Evolutionary conservation across 2,329 filamentous ascomycete species (phyloP).

Genomic region (Epichloe festucae): DNA sequence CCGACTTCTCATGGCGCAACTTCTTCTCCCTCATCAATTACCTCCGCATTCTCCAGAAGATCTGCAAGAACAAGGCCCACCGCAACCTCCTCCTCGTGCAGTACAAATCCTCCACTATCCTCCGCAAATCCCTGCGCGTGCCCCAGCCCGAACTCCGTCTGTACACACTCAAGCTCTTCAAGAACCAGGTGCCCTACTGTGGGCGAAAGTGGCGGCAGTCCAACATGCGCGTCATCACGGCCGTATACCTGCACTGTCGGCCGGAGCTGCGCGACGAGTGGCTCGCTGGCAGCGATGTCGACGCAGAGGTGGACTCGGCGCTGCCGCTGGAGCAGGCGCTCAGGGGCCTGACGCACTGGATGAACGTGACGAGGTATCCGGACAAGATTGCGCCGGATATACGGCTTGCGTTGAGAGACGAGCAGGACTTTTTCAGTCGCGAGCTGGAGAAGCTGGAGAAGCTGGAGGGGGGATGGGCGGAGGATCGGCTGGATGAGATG

Average conservation of each 20-base stretch:
- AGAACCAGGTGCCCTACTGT: constrained; percentile 95
- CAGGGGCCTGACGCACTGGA: constrained; percentile 84
- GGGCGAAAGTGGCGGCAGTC: constrained; percentile 95
- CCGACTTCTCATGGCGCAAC: constrained; percentile 81
- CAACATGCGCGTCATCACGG: constrained; percentile 98
- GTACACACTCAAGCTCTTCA: constrained; percentile 96
- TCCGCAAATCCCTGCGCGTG: constrained; percentile 82
- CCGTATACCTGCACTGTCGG: constrained; percentile 85
- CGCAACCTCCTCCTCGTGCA: constrained; percentile 86
- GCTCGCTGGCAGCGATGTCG: constrained; percentile 81
- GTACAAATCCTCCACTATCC: constrained; percentile 87
- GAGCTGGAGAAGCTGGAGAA: constrained; percentile 61
- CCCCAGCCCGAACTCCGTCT: constrained; percentile 77
- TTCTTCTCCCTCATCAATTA: constrained; percentile 95
- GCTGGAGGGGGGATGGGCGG: constrained; percentile 27
- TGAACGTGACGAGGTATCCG: constrained; percentile 72
- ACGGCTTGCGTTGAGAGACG: constrained; percentile 49
- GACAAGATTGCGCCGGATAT: constrained; percentile 56
- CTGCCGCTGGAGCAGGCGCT: constrained; percentile 85
- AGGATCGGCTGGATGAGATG: constrained; percentile 23
- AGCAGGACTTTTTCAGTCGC: constrained; percentile 66
- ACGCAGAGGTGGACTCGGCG: constrained; percentile 86
- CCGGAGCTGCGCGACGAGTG: constrained; percentile 92
- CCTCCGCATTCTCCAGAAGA: constrained; percentile 90
- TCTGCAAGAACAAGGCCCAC: constrained; percentile 91